Conservation (phyloP, 1,284 basidiomycete genomes). For the Boletus mariae region DNA sequence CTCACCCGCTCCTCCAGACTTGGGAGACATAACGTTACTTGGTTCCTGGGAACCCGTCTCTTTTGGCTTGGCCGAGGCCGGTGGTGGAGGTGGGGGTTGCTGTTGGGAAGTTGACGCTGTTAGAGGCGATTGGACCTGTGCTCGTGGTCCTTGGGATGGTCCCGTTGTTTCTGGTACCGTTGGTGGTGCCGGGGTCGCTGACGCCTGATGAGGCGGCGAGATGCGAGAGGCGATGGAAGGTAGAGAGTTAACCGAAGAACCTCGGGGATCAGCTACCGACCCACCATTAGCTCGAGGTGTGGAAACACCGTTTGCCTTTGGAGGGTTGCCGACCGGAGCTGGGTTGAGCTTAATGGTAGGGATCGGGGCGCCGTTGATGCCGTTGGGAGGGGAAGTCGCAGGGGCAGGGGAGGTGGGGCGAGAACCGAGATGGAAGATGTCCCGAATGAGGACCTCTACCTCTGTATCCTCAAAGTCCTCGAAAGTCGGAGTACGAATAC, state of each 20-base stretch:
- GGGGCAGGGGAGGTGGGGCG: slow-evolving; percentile 25
- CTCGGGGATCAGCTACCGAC: slow-evolving; percentile 25
- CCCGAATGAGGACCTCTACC: slow-evolving; percentile 37
- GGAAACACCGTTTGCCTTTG: slow-evolving; percentile 18
- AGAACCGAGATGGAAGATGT: slow-evolving; percentile 36
- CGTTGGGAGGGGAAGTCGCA: slow-evolving; percentile 6
- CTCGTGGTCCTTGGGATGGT: neutral
- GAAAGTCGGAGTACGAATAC: slow-evolving; percentile 34
- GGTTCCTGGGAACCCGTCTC: neutral
- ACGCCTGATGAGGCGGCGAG: neutral
- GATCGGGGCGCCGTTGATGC: slow-evolving; percentile 12
- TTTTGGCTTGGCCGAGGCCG: slow-evolving; percentile 11
- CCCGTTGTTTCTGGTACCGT: neutral
- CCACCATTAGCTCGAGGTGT: slow-evolving; percentile 29
- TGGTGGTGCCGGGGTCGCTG: neutral
- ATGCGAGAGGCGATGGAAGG: slow-evolving; percentile 18
- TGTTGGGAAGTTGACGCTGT: neutral
- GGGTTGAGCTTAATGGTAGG: slow-evolving; percentile 19
- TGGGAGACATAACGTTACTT: neutral
- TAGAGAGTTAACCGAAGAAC: slow-evolving; percentile 24
- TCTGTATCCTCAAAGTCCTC: slow-evolving; percentile 37
- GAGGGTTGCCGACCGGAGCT: slow-evolving; percentile 17
- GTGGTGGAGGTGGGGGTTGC: neutral
- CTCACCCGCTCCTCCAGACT: slow-evolving; percentile 29
- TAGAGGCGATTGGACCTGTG: slow-evolving; percentile 1